Conservation (phyloP, 2,329 filamentous ascomycete genomes). For the Exophiala phaeomuriformis region DNA sequence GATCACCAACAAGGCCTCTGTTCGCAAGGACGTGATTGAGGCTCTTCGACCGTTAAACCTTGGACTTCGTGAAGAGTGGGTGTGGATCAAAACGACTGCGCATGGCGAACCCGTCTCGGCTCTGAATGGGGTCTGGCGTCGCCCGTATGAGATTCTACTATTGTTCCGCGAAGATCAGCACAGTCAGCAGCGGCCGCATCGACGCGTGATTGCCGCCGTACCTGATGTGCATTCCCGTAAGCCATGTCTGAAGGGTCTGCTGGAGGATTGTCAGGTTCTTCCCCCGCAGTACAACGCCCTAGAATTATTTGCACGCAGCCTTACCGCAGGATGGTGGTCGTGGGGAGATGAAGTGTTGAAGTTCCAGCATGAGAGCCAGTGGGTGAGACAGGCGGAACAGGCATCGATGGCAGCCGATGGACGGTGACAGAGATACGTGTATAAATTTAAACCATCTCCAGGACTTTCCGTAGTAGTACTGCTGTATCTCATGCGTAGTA, state of each 20-base stretch:
- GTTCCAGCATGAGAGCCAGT: constrained; percentile 41
- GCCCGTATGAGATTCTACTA: constrained; percentile 55
- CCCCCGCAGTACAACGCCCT: constrained; percentile 43
- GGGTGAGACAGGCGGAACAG: constrained; percentile 2
- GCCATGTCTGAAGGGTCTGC: constrained; percentile 50
- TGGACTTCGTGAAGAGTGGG: constrained; percentile 52
- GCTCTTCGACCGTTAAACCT: constrained; percentile 46
- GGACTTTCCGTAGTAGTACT: too few relatives aligned
- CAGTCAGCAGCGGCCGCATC: constrained; percentile 30
- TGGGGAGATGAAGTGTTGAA: constrained; percentile 58
- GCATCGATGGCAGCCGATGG: not conserved
- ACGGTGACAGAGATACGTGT: too few relatives aligned
- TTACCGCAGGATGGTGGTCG: constrained; percentile 55
- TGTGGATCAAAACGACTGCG: constrained; percentile 55
- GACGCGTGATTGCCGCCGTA: constrained; percentile 51
- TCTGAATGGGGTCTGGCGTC: constrained; percentile 49
- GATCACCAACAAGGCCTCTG: constrained; percentile 53
- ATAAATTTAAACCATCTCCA: too few relatives aligned
- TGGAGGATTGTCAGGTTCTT: constrained; percentile 39
- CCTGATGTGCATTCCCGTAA: constrained; percentile 61
- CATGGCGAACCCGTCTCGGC: constrained; percentile 47
- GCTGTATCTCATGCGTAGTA: too few relatives aligned
- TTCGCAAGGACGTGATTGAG: constrained; percentile 42
- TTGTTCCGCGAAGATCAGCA: constrained; percentile 37
- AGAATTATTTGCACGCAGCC: constrained; percentile 54